phyloP scores from a whole-genome alignment of 306 rosid genomes.

The Alnus rubra region DNA sequence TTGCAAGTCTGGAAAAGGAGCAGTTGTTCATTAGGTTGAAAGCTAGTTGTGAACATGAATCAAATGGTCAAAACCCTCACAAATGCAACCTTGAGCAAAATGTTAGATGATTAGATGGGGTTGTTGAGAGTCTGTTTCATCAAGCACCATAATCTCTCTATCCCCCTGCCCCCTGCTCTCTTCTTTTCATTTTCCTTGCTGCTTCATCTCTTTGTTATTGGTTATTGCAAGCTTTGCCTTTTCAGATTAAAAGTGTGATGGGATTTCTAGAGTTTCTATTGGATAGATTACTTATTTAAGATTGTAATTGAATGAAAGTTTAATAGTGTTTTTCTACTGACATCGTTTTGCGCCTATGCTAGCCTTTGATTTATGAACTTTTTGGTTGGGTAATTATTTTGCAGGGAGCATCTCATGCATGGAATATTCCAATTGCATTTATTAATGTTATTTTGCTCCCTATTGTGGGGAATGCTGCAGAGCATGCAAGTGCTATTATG shows the following conservation, averaged over 20 bases:
- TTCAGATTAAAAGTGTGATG: background rate
- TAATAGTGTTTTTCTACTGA: background rate
- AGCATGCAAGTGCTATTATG: slow-evolving; percentile 86
- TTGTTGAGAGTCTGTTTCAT: background rate
- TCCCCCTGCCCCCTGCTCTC: background rate
- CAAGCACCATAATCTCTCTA: background rate
- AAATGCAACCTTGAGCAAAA: background rate
- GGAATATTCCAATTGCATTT: slow-evolving; percentile 66
- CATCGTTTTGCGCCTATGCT: background rate
- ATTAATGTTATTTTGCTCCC: slow-evolving; percentile 87
- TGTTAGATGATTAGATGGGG: background rate
- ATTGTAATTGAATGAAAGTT: background rate
- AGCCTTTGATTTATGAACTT: slow-evolving; percentile 17
- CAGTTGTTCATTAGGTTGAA: background rate
- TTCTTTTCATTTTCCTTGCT: background rate
- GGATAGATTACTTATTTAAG: background rate
- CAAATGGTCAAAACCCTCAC: background rate
- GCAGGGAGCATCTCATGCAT: slow-evolving; percentile 69
- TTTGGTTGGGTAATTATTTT: slow-evolving; percentile 29
- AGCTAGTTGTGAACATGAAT: background rate
- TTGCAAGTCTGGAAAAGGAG: background rate
- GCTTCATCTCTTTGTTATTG: background rate
- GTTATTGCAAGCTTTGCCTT: background rate
- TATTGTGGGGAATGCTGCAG: slow-evolving; percentile 85
- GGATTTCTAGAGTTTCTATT: background rate